A percentile compares a stretch with the other conserved stretches of the same genome.
These are phyloP conservation scores for Erodium trifolium DNA, from an alignment of 441 rosid genomes.

Conservation along the genomic window DNA sequence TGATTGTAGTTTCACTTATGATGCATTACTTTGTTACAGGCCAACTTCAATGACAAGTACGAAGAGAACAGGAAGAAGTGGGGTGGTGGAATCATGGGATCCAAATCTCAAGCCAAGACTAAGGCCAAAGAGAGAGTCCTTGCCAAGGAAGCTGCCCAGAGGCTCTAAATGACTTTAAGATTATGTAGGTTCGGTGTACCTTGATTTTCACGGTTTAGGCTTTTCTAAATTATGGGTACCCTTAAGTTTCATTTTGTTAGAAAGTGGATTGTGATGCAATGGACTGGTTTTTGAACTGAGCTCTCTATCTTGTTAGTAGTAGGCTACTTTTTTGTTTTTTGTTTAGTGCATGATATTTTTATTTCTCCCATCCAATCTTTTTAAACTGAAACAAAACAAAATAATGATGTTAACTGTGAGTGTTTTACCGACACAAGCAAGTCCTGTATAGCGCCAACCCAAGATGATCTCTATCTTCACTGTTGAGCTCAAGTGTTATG, in stretches of 20 bases:
- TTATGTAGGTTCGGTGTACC: background rate
- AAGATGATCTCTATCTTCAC: too few species aligned
- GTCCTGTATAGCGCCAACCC: too few species aligned
- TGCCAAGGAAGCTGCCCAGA: slow-evolving; percentile 33
- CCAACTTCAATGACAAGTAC: slow-evolving; percentile 82
- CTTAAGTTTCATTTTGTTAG: background rate
- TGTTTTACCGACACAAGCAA: too few species aligned
- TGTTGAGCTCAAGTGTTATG: too few species aligned
- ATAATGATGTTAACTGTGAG: too few species aligned
- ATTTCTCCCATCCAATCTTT: too few species aligned
- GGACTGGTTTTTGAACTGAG: background rate
- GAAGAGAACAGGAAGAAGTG: slow-evolving; percentile 85
- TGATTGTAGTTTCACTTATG: background rate
- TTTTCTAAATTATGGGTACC: background rate
- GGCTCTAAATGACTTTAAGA: slow-evolving; percentile 36
- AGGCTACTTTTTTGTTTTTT: too few species aligned
- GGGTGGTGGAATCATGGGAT: slow-evolving; percentile 95
- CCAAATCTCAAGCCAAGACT: slow-evolving; percentile 58
- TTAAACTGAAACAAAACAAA: too few species aligned
- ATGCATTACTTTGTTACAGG: slow-evolving; percentile 27
- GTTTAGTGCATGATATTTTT: too few species aligned
- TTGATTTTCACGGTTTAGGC: background rate
- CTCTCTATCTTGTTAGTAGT: background rate
- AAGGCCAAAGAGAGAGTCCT: slow-evolving; percentile 36
- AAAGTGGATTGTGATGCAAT: slow-evolving; percentile 5